Evolutionary conservation across 2,329 filamentous ascomycete species (phyloP), one percentile per base, ranked within the genome.

Genomic region (Aspergillus sergii): DNA sequence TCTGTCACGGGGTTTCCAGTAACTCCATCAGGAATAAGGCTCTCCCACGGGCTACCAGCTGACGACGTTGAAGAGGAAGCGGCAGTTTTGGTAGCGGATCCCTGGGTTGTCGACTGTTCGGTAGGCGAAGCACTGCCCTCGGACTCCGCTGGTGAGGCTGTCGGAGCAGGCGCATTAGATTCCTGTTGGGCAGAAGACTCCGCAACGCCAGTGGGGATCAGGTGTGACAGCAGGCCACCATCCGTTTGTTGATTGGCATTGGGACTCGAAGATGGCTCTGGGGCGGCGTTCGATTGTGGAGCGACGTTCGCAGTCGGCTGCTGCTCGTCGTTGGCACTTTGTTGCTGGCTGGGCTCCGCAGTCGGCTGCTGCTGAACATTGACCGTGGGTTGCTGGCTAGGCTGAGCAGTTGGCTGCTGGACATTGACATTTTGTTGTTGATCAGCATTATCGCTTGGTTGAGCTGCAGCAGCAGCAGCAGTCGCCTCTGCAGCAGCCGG

Each of bases 1-100:
- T 69, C 68, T 28, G 61, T 60, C 14, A 69, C 46, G 23, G 64
- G 59, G 45, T 66, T 65, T 32, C 66, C 67, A 12, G 64, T 66
- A 21, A 62, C 26, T 28, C 65, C 63, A 32, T 66, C 63, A 8
- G 59, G 65, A 53, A 62, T 65, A 34, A 39, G 63, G n/a, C 26
- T 43, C 26, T 59, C 54, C 57, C 59, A 50, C 10, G 58, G 53
- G 41, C 28, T 58, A 43, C 28, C 48, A 30, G 32, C 28, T 10
- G 59, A 55, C 12, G 55, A 43, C 7, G 60, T 57, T 30, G 64
- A 50, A 10, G 62, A 58, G 14, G 61, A 58, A 50, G 61, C 50
- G 30, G 57, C 36, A n/a, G 64, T 28, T 39, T 59, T 57, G 23
- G 62, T 32, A 7, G 62, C 36, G 39, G 46, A 34, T 26, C 41